Conservation (phyloP, 1,284 basidiomycete species). For the Cryptococcus hybrid region DNA sequence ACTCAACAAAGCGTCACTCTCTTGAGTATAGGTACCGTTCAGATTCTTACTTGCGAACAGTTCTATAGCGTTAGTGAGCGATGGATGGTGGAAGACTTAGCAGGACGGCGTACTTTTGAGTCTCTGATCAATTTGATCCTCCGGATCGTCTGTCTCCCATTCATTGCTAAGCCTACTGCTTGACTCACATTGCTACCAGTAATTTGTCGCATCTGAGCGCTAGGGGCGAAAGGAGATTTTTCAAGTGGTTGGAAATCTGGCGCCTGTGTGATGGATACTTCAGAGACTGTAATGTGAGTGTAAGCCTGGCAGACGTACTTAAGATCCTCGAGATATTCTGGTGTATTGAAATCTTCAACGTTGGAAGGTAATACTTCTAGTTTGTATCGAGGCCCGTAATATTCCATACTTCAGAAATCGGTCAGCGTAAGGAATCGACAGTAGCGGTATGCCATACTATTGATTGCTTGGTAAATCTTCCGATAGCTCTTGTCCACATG, state of each 20-base stretch:
- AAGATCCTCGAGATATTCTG: constrained; percentile 79
- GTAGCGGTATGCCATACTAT: constrained; percentile 53
- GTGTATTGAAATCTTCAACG: constrained; percentile 88
- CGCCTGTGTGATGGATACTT: constrained; percentile 50
- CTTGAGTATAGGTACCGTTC: constrained; percentile 4
- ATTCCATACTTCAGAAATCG: constrained; percentile 66
- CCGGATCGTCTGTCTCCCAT: constrained; percentile 44
- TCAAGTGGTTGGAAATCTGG: constrained; percentile 73
- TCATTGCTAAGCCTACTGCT: constrained; percentile 37
- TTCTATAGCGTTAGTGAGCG: constrained; percentile 9
- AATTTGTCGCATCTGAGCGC: constrained; percentile 81
- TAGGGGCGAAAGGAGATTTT: constrained; percentile 76
- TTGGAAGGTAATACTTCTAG: constrained; percentile 88
- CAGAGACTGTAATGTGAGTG: not conserved
- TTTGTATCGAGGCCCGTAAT: constrained; percentile 93
- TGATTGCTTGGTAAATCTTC: constrained; percentile 89
- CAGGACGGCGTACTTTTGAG: constrained; percentile 37
- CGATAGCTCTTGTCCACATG: constrained; percentile 81
- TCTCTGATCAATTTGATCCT: constrained; percentile 46
- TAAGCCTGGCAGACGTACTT: constrained; percentile 39
- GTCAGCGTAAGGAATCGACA: not conserved
- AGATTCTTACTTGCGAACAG: constrained; percentile 20
- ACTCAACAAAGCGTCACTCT: not conserved
- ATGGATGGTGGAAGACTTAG: not conserved
- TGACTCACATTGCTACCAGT: constrained; percentile 54